These are phyloP conservation scores for Talaromyces funiculosus DNA, from an alignment of 2,329 filamentous ascomycete species.

Conservation along the genomic window DNA sequence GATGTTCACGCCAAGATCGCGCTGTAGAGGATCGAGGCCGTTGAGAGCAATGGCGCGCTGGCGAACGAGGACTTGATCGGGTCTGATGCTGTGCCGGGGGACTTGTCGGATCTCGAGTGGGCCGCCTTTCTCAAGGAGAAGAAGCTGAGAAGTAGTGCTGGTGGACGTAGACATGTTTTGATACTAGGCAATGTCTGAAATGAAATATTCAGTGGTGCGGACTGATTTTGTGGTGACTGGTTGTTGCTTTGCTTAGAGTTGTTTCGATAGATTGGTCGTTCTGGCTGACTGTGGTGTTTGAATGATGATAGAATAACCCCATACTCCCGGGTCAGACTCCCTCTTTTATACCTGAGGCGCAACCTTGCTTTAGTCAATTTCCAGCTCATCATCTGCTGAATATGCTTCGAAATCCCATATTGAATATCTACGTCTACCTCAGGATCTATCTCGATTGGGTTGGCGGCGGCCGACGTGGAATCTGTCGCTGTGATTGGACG, in stretches of 20 bases:
- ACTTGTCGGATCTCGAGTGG: constrained; percentile 3
- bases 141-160: constrained; percentile 5
- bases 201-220: not conserved
- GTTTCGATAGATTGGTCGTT: not conserved
- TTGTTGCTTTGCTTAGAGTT: too few species aligned
- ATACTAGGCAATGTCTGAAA: not conserved
- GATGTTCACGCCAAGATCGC: constrained; percentile 24
- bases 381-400: not conserved
- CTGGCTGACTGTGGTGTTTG: not conserved
- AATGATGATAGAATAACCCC: not conserved
- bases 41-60: constrained; percentile 31
- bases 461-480: constrained; percentile 7
- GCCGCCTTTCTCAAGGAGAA: constrained; percentile 9
- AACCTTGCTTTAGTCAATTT: not conserved
- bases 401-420: not conserved
- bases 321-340: not conserved
- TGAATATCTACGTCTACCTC: too few species aligned
- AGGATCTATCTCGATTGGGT: not conserved
- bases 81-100: constrained; percentile 3
- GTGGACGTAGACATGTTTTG: constrained; percentile 1
- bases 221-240: not conserved
- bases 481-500: not conserved
- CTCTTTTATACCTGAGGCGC: not conserved
- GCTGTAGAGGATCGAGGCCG: constrained; percentile 31
- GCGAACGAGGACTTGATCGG: constrained; percentile 29